Evolutionary conservation across 2,329 filamentous ascomycete genomes (phyloP).

Genomic region (Neoarthrinium moseri): DNA sequence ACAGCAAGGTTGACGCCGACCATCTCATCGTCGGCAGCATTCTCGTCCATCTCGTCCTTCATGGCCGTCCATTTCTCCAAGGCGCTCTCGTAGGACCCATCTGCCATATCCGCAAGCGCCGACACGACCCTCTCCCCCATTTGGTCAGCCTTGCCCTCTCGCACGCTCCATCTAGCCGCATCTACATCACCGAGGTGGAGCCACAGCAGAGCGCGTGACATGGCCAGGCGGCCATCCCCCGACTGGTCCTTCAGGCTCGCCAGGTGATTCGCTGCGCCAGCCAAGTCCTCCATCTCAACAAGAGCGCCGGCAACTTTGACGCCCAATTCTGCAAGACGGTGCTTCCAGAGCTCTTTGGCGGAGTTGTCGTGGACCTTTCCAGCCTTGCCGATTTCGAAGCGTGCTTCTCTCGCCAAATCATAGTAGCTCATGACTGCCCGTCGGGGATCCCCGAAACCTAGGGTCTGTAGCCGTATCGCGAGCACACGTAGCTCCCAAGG

Average conservation of each 20-base stretch:
- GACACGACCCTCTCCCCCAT: slow-evolving; percentile 50
- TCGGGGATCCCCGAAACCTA: slow-evolving; percentile 81
- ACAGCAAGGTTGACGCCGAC: slow-evolving; percentile 81
- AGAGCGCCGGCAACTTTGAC: slow-evolving; percentile 64
- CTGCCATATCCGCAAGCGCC: slow-evolving; percentile 75
- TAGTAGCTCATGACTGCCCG: slow-evolving; percentile 88
- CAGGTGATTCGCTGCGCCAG: slow-evolving; percentile 75
- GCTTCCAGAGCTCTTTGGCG: slow-evolving; percentile 66
- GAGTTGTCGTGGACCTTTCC: slow-evolving; percentile 45
- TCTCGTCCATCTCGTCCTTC: slow-evolving; percentile 40
- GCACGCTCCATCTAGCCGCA: slow-evolving; percentile 59
- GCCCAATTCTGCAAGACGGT: slow-evolving; percentile 72
- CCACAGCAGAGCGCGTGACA: slow-evolving; percentile 66
- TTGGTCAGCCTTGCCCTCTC: slow-evolving; percentile 33
- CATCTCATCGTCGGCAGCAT: slow-evolving; percentile 59
- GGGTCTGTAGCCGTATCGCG: slow-evolving; percentile 77
- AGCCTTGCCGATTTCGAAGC: slow-evolving; percentile 55
- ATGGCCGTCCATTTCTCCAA: slow-evolving; percentile 59
- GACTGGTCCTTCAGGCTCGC: slow-evolving; percentile 47
- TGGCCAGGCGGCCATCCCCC: slow-evolving; percentile 38
- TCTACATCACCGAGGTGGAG: slow-evolving; percentile 76
- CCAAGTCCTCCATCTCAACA: slow-evolving; percentile 84
- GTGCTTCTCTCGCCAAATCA: slow-evolving; percentile 78
- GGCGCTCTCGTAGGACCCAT: slow-evolving; percentile 69
- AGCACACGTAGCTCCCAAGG: slow-evolving; percentile 87